Percentiles rank a stretch among this genome's conserved stretches.
phyloP scores from a whole-genome alignment of 225 moss, liverwort and hornwort genomes.

The Ulota crispa region DNA sequence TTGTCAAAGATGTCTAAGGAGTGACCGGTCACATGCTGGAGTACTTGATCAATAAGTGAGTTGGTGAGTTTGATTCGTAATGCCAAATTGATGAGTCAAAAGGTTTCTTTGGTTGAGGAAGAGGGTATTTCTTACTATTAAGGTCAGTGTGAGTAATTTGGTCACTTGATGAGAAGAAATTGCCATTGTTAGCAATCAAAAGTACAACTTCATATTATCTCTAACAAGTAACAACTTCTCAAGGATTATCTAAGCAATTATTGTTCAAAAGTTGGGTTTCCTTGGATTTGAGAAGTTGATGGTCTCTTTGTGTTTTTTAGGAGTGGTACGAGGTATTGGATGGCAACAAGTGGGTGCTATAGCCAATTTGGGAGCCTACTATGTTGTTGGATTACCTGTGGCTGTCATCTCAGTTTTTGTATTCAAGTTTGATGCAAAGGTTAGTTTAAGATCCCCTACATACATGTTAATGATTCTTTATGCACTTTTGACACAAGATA shows the following conservation, averaged over 20 bases:
- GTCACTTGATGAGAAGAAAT: too few relatives aligned
- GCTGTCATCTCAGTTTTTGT: constrained; percentile 30
- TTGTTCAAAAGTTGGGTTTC: background rate
- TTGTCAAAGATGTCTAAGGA: background rate
- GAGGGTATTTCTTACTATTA: background rate
- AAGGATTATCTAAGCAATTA: background rate
- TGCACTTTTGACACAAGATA: background rate
- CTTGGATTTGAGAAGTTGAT: background rate
- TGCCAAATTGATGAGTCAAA: background rate
- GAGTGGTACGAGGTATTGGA: constrained; percentile 56
- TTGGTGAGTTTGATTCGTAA: background rate
- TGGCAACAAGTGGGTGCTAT: constrained; percentile 46
- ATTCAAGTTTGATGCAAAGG: constrained; percentile 32
- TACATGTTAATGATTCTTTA: background rate
- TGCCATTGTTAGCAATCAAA: background rate
- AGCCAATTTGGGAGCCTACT: constrained; percentile 51
- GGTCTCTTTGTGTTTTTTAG: constrained; percentile 6
- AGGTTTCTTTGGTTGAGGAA: background rate
- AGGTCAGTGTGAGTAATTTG: background rate
- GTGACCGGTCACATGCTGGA: background rate
- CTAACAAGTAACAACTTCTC: background rate
- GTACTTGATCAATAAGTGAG: background rate
- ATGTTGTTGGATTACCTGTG: constrained; percentile 42
- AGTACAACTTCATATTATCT: background rate
- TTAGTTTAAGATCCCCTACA: background rate